These are phyloP conservation scores for Pharus latifolius DNA, from an alignment of 176 grass and related monocot species.

Conservation along the genomic window DNA sequence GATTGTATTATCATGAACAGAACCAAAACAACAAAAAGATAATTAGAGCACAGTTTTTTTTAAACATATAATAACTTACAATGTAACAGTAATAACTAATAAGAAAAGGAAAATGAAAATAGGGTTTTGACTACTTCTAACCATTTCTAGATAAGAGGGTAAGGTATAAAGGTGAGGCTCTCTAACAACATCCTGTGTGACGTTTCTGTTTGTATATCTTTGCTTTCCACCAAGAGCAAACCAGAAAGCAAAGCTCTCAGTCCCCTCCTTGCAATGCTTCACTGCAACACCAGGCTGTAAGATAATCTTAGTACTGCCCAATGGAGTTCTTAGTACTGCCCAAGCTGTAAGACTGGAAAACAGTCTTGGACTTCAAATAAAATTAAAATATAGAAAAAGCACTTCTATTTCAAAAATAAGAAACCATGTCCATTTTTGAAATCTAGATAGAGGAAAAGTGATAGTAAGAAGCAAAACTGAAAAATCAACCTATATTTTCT, in stretches of 20 bases:
- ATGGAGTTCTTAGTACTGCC: not conserved
- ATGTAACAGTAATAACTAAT: not conserved
- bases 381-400: too few relatives aligned
- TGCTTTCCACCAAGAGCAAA: slow-evolving; percentile 81
- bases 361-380: too few relatives aligned
- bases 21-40: slow-evolving; percentile 14
- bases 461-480: too few relatives aligned
- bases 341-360: slow-evolving; percentile 1
- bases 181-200: slow-evolving; percentile 45
- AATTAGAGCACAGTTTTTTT: slow-evolving; percentile 12
- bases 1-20: not conserved
- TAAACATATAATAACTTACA: not conserved
- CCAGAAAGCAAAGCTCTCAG: slow-evolving; percentile 82
- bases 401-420: too few relatives aligned
- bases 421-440: too few relatives aligned
- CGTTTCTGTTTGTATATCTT: slow-evolving; percentile 52
- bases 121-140: slow-evolving; percentile 15
- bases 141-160: slow-evolving; percentile 49
- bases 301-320: not conserved
- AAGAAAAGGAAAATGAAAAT: not conserved
- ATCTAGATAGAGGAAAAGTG: too few relatives aligned
- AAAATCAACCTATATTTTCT: too few relatives aligned
- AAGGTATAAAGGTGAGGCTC: slow-evolving; percentile 81
- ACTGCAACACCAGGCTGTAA: slow-evolving; percentile 59
- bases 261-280: slow-evolving; percentile 84